phyloP scores from a whole-genome alignment of 768 basidiomycete species.

The Hebeloma cylindrosporum region DNA sequence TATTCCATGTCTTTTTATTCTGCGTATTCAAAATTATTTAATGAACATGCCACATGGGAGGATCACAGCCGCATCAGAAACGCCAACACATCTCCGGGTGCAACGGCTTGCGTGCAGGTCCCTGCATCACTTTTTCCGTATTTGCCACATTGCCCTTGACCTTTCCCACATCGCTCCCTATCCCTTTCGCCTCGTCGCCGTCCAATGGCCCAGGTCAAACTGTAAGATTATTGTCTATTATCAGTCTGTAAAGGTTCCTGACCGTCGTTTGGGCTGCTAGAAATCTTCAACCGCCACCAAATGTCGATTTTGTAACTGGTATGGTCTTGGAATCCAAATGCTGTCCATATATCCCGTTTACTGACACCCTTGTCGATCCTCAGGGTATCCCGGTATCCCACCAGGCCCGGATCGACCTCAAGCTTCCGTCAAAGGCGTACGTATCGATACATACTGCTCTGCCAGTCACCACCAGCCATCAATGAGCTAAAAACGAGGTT shows the following conservation, averaged over 20 bases:
- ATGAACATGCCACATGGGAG: not conserved
- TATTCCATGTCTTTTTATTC: too few species aligned
- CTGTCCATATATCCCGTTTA: conserved; percentile 6
- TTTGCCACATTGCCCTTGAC: conserved; percentile 16
- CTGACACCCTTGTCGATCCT: conserved; percentile 14
- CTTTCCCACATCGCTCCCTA: conserved; percentile 22
- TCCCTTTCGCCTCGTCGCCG: conserved; percentile 13
- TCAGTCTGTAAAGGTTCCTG: conserved; percentile 1
- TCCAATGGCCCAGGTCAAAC: conserved; percentile 37
- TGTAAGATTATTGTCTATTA: conserved; percentile 24
- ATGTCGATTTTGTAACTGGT: conserved; percentile 89
- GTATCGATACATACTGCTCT: conserved; percentile 30
- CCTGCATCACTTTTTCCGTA: conserved; percentile 5
- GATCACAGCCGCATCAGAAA: conserved; percentile 15
- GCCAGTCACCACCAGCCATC: not conserved
- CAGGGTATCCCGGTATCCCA: conserved; percentile 86
- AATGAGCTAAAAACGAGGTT: not conserved
- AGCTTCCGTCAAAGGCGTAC: conserved; percentile 82
- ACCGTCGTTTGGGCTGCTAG: conserved; percentile 38
- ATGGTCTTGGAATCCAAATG: too few species aligned
- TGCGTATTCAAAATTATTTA: too few species aligned
- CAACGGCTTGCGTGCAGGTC: conserved; percentile 11
- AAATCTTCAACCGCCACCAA: conserved; percentile 82
- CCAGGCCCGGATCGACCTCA: conserved; percentile 75
- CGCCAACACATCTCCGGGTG: conserved; percentile 13